Conservation (phyloP, 306 rosid species). For the Pyrus betulifolia region DNA sequence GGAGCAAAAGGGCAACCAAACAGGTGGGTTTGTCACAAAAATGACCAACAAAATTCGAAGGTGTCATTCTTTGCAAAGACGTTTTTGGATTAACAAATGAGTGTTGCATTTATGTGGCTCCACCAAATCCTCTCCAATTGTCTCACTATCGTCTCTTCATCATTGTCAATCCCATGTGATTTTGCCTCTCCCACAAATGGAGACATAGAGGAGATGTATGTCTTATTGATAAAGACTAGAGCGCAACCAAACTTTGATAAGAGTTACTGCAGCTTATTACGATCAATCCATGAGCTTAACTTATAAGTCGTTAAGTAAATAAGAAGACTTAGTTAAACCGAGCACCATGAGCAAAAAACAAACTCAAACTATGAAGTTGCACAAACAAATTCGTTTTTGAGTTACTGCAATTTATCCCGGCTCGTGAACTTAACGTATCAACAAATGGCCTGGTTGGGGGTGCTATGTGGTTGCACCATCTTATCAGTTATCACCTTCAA, state of each 20-base stretch:
- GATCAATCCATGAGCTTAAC: neutral
- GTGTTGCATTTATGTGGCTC: slow-evolving; percentile 85
- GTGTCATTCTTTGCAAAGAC: slow-evolving; percentile 20
- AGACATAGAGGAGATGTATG: slow-evolving; percentile 1
- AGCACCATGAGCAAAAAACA: too few relatives aligned
- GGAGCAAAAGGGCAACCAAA: slow-evolving; percentile 9
- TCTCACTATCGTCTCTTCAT: slow-evolving; percentile 88
- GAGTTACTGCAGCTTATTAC: neutral
- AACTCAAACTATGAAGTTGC: too few relatives aligned
- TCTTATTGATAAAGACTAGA: too few relatives aligned
- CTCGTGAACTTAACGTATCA: neutral
- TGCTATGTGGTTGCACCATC: neutral
- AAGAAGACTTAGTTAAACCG: too few relatives aligned
- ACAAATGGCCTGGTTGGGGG: neutral
- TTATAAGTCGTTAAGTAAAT: neutral
- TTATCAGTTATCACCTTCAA: neutral
- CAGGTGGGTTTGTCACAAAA: slow-evolving; percentile 23
- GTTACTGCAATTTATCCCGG: neutral
- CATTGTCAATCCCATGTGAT: slow-evolving; percentile 90
- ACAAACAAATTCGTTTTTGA: too few relatives aligned
- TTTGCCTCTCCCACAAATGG: slow-evolving; percentile 44
- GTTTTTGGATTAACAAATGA: slow-evolving; percentile 46
- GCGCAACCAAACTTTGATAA: neutral
- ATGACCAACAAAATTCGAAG: slow-evolving; percentile 31
- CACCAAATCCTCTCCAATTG: slow-evolving; percentile 88